Conservation (phyloP, 441 rosid genomes). For the Manihot esculenta region DNA sequence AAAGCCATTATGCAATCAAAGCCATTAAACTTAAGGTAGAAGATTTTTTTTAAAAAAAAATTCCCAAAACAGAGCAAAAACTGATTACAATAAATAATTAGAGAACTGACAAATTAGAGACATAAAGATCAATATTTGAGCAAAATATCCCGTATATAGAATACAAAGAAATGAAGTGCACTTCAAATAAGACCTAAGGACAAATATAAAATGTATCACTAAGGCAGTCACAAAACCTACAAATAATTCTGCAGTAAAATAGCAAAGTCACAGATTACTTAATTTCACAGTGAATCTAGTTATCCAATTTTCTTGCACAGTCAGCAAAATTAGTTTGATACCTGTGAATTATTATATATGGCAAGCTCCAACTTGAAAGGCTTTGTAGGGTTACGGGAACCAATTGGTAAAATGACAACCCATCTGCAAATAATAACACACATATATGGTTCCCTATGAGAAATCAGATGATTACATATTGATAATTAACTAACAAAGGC, state of each 20-base stretch:
- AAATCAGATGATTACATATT: background rate
- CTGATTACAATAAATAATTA: background rate
- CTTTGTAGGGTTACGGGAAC: slow-evolving; percentile 60
- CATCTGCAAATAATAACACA: slow-evolving; percentile 53
- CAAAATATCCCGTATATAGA: too few relatives aligned
- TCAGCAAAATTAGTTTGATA: slow-evolving; percentile 26
- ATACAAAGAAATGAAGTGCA: background rate
- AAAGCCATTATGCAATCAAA: background rate
- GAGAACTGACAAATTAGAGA: background rate
- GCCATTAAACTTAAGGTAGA: background rate
- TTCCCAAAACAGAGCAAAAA: background rate
- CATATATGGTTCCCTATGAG: slow-evolving; percentile 5
- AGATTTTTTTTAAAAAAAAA: background rate
- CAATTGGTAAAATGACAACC: slow-evolving; percentile 81
- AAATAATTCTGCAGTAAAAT: background rate
- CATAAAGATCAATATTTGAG: too few relatives aligned
- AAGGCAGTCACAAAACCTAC: background rate
- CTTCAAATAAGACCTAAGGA: background rate
- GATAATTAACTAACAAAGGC: background rate
- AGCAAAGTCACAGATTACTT: background rate
- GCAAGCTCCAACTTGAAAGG: slow-evolving; percentile 91
- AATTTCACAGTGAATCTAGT: background rate
- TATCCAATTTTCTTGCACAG: background rate
- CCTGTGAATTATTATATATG: slow-evolving; percentile 71
- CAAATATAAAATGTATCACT: background rate